A percentile compares a stretch with the other conserved stretches of the same genome.
Conservation (phyloP, 1,139 yeast species). For the Suhomyces choctaworum region DNA sequence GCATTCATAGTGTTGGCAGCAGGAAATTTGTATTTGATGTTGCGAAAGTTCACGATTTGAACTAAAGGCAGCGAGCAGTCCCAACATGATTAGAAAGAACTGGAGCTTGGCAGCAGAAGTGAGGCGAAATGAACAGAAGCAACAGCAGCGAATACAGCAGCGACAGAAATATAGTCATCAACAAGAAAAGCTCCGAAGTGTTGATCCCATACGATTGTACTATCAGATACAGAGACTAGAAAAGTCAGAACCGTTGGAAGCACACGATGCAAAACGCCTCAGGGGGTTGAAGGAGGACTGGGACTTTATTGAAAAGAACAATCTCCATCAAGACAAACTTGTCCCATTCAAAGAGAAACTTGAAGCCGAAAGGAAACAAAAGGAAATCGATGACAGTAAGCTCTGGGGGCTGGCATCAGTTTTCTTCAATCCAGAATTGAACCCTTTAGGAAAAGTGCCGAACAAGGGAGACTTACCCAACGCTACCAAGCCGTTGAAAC, state of each 20-base stretch:
- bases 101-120: constrained; percentile 47
- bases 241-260: constrained; percentile 17
- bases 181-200: constrained; percentile 26
- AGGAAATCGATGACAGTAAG: constrained; percentile 24
- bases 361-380: constrained; percentile 18
- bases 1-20: constrained; percentile 2
- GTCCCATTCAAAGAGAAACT: constrained; percentile 22
- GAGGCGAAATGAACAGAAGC: constrained; percentile 38
- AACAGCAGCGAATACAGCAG: constrained; percentile 38
- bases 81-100: constrained; percentile 41
- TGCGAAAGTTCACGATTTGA: no score
- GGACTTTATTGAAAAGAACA: constrained; percentile 39
- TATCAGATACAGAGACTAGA: constrained; percentile 31
- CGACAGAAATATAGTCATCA: constrained; percentile 39
- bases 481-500: constrained; percentile 28
- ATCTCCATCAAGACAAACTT: constrained; percentile 34
- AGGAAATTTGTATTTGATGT: not conserved
- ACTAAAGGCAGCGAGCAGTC: not conserved
- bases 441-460: constrained; percentile 49
- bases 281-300: constrained; percentile 38
- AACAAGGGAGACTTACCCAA: constrained; percentile 21
- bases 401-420: constrained; percentile 43
- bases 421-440: constrained; percentile 48
- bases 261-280: constrained; percentile 25
- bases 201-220: constrained; percentile 39